Base-by-base conservation (phyloP, 768 basidiomycete species). In the Pulveroboletus sp. region DNA sequence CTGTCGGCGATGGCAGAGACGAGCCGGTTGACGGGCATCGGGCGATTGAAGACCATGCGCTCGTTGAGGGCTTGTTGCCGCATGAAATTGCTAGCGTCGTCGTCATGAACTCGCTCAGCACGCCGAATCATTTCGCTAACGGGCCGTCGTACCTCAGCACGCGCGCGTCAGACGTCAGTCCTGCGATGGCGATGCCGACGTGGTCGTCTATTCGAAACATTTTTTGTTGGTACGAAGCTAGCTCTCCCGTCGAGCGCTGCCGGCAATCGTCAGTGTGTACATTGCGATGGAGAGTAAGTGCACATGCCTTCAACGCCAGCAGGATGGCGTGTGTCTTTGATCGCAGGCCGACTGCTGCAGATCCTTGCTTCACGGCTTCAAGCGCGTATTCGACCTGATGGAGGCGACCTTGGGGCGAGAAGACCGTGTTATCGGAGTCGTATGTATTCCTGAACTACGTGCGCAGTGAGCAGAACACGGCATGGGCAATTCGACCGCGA, bases 201-300 rank as follows among this genome's bases (percentile, higher is more conserved):
- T 99, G 96, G 70, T 98, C 93, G 65, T 99, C 96, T 83, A 99
- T 95, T 63, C 93, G 81, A 71, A 95, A 96, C 86, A 98, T 89
- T 80, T 99, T 98, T 75, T 98, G 94, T 68, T 99, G 96, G 77
- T 98, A 98, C n/a, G 91, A 92, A 14, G 96, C 94, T 45, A 99
- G 80, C 69, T 98, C 95, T 52, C 96, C 96, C 13, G 93, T 94
- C 24, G 96, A 98, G 69, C 95, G 82, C 96, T 99, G 43, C n/a
- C 37, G 14, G 35, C 17, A 16, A 35, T 53, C 31, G 29, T 57
- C 40, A 60, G 35, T 14, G 17, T 35, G 48, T 37, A 42, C 19
- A 20, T 31, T 5, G 11, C 20, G 12, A 31, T 40, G 22, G 6
- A 29, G 39, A 11, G 30, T 20, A 24, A 3, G 26, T 19, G 27